phyloP scores from a whole-genome alignment of 2,329 filamentous ascomycete species.

The Colletotrichum sublineola region DNA sequence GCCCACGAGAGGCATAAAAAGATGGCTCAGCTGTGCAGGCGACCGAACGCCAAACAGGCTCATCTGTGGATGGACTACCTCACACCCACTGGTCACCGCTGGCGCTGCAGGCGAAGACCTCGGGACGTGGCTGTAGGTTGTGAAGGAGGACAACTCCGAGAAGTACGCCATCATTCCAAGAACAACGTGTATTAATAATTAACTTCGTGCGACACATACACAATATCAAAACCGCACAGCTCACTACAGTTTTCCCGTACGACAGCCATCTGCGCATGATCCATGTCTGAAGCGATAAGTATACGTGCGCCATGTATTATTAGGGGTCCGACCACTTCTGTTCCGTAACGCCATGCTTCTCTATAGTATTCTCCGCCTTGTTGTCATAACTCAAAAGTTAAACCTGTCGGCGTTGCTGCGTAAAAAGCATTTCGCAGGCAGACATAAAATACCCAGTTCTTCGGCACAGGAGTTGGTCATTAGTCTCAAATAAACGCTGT shows the following conservation, averaged over 20 bases:
- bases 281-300: conserved; percentile 18
- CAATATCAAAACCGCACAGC: not conserved
- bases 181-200: conserved; percentile 12
- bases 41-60: conserved; percentile 61
- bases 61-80: conserved; percentile 65
- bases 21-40: conserved; percentile 55
- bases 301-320: conserved; percentile 34
- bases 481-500: conserved; percentile 50
- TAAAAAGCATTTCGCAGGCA: not conserved
- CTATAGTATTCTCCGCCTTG: not conserved
- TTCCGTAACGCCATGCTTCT: not conserved
- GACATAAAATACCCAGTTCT: too few relatives aligned
- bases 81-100: conserved; percentile 62
- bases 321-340: conserved; percentile 4
- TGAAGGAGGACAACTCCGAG: conserved; percentile 59
- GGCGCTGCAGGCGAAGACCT: conserved; percentile 59
- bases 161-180: not conserved
- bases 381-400: not conserved
- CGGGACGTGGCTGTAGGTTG: conserved; percentile 60
- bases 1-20: conserved; percentile 54
- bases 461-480: not conserved
- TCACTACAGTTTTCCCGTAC: not conserved
- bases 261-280: not conserved
- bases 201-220: conserved; percentile 2
- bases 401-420: not conserved